These are phyloP conservation scores for Dictyostelium purpureum DNA, from an alignment of 78 protist genomes.

Conservation along the genomic window DNA sequence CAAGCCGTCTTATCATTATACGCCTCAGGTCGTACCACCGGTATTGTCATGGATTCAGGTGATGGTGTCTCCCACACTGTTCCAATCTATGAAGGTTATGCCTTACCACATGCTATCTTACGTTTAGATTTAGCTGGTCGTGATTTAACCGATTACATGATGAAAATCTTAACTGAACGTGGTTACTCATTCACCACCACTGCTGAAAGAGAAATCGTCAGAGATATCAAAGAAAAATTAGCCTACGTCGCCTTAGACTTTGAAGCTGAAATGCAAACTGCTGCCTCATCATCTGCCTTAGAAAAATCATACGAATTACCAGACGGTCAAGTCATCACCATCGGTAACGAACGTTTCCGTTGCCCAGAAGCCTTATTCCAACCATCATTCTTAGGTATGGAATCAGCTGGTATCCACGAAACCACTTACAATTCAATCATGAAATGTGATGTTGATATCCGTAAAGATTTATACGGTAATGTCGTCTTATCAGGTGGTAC, in stretches of 20 bases:
- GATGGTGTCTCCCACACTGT: constrained; percentile 88
- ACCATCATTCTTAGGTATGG: constrained; percentile 96
- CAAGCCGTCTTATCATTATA: constrained; percentile 86
- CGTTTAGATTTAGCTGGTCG: too few species aligned
- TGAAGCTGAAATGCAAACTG: constrained; percentile 88
- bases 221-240: constrained; percentile 91
- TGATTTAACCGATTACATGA: too few species aligned
- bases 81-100: constrained; percentile 91
- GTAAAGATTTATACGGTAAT: constrained; percentile 88
- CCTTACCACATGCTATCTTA: too few species aligned
- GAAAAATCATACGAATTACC: constrained; percentile 92
- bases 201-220: constrained; percentile 91
- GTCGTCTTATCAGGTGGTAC: constrained; percentile 90
- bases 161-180: constrained; percentile 93
- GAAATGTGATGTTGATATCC: constrained; percentile 91
- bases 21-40: constrained; percentile 93
- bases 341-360: constrained; percentile 93
- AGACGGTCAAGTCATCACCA: constrained; percentile 83
- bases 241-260: constrained; percentile 86
- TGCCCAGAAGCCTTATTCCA: constrained; percentile 89
- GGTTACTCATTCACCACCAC: constrained; percentile 96
- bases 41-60: constrained; percentile 88
- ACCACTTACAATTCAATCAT: constrained; percentile 90
- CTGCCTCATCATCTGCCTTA: constrained; percentile 81
- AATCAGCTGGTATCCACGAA: constrained; percentile 95